These are phyloP conservation scores for Rhizoclosmatium globosum DNA, from an alignment of 192 early-diverging fungal genomes.

Conservation along the genomic window DNA sequence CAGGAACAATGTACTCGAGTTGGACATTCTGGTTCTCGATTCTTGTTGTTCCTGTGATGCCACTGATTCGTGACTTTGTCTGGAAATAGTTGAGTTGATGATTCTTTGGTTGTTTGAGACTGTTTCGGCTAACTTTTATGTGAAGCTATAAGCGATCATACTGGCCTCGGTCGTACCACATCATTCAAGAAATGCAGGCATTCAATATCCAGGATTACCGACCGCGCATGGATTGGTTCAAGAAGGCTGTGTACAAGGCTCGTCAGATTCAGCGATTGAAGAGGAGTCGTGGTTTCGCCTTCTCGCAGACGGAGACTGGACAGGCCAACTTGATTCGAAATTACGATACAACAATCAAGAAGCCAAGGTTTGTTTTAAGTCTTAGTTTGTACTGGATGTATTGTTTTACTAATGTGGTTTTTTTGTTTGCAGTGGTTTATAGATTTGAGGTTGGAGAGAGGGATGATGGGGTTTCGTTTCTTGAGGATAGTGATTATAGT, in stretches of 20 bases:
- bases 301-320: conserved; percentile 96
- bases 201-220: conserved; percentile 98
- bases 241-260: conserved; percentile 98
- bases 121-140: conserved; percentile 2
- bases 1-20: conserved; percentile 46
- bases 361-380: conserved; percentile 51
- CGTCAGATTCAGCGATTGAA: conserved; percentile 87
- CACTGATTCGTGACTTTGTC: conserved; percentile 86
- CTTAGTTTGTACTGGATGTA: not conserved
- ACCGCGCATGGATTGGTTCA: conserved; percentile 96
- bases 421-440: no score
- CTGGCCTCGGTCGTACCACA: conserved; percentile 87
- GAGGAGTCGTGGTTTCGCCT: conserved; percentile 94
- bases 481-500: no score
- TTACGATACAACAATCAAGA: conserved; percentile 78
- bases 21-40: conserved; percentile 84
- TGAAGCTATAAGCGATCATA: conserved; percentile 87
- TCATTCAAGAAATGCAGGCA: conserved; percentile 99
- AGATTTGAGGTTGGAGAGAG: no score
- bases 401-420: no score
- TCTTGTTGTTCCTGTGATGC: conserved; percentile 81
- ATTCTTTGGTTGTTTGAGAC: conserved; percentile 9
- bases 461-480: no score
- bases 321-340: conserved; percentile 84
- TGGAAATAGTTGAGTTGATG: conserved; percentile 90